A percentile compares a stretch with the other conserved stretches of the same genome.
Evolutionary conservation across 208 protist species (phyloP).

Genomic region (Phytomonas francai): DNA sequence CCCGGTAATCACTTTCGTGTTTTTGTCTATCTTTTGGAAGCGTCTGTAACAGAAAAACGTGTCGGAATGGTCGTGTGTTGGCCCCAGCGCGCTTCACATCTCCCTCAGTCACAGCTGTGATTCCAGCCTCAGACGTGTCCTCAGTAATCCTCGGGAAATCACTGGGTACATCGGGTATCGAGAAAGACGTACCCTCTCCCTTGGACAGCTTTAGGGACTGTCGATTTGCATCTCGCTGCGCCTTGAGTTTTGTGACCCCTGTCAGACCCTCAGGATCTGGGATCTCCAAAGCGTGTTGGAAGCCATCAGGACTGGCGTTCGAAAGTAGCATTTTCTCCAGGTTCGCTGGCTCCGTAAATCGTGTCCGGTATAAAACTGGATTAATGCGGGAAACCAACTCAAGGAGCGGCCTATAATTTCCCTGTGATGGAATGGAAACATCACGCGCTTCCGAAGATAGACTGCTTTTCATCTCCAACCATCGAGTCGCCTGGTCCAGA

Average conservation of each 20-base stretch:
- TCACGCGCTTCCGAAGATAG: background rate
- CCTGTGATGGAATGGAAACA: background rate
- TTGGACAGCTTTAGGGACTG: constrained; percentile 28
- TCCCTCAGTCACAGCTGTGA: background rate
- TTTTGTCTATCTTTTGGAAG: constrained; percentile 28
- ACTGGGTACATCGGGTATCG: constrained; percentile 10
- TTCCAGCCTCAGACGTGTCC: background rate
- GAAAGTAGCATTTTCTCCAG: background rate
- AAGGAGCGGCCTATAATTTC: background rate
- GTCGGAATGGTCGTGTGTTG: constrained; percentile 16
- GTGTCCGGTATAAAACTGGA: background rate
- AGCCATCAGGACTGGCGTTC: background rate
- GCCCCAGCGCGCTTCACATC: background rate
- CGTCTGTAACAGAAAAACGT: constrained; percentile 48
- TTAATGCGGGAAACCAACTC: background rate
- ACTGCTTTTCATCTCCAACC: background rate
- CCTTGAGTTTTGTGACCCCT: constrained; percentile 25
- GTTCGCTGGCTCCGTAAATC: background rate
- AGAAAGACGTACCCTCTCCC: constrained; percentile 43
- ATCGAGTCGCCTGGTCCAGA: background rate
- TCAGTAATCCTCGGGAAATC: background rate
- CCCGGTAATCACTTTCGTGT: constrained; percentile 32
- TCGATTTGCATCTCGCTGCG: constrained; percentile 22
- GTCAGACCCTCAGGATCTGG: constrained; percentile 14
- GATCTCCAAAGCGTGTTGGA: background rate